phyloP scores from a whole-genome alignment of 2,329 filamentous ascomycete genomes.

The Aspergillus sp. region DNA sequence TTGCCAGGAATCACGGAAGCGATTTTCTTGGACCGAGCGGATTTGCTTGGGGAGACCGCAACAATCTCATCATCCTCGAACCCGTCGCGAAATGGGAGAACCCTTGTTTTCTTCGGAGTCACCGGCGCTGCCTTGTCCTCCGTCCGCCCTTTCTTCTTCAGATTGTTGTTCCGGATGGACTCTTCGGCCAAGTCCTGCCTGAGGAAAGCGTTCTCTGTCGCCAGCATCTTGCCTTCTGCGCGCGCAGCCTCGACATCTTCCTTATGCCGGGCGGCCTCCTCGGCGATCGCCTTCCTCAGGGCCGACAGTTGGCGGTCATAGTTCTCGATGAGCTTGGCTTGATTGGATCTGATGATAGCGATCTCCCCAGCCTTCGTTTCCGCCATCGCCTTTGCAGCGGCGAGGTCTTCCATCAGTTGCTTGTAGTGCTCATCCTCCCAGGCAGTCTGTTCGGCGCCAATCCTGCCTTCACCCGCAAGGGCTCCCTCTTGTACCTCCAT shows the following conservation, averaged over 20 bases:
- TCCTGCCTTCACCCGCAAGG: neutral
- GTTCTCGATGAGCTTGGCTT: slow-evolving; percentile 52
- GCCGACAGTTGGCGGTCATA: slow-evolving; percentile 54
- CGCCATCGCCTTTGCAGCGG: slow-evolving; percentile 40
- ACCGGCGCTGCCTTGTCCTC: slow-evolving; percentile 40
- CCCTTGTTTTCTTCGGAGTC: slow-evolving; percentile 53
- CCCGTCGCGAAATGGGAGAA: slow-evolving; percentile 56
- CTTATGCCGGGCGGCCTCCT: slow-evolving; percentile 53
- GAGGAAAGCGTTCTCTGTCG: slow-evolving; percentile 60
- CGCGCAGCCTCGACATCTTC: slow-evolving; percentile 54
- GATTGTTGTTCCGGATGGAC: slow-evolving; percentile 46
- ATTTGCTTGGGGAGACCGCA: slow-evolving; percentile 55
- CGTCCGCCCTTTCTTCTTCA: slow-evolving; percentile 35
- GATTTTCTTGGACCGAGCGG: slow-evolving; percentile 47
- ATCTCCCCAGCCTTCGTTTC: slow-evolving; percentile 60
- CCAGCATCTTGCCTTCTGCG: slow-evolving; percentile 56
- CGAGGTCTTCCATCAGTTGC: slow-evolving; percentile 37
- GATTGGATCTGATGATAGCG: slow-evolving; percentile 60
- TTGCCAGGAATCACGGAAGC: slow-evolving; percentile 60
- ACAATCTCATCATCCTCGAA: slow-evolving; percentile 63
- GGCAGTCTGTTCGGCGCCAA: slow-evolving; percentile 31
- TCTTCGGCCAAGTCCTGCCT: slow-evolving; percentile 61
- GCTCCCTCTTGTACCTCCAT: slow-evolving; percentile 21
- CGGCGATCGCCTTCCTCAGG: slow-evolving; percentile 54
- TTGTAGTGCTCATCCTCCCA: slow-evolving; percentile 42